Conservation (phyloP, 192 early-diverging fungal species). For the Coemansia sp. region DNA sequence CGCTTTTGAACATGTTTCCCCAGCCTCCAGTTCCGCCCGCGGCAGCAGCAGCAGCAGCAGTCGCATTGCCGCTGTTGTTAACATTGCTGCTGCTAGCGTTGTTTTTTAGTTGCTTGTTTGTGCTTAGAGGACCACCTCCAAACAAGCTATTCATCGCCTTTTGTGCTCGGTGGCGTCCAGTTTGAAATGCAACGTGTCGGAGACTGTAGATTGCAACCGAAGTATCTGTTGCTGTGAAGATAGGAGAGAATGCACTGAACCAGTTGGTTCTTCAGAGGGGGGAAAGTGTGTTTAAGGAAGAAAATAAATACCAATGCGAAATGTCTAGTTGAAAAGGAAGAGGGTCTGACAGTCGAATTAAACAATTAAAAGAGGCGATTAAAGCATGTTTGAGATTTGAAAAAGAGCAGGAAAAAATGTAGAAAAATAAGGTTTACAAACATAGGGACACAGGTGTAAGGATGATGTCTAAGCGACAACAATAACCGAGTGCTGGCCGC, state of each 20-base stretch:
- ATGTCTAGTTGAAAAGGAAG: not conserved
- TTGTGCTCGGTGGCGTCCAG: not conserved
- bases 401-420: no score
- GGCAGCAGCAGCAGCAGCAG: not conserved
- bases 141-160: conserved; percentile 36
- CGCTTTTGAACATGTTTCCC: conserved; percentile 72
- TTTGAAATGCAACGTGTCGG: not conserved
- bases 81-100: not conserved
- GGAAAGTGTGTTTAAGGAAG: no score
- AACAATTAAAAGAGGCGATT: no score
- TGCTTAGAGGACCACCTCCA: conserved; percentile 28
- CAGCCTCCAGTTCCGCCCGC: conserved; percentile 36
- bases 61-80: not conserved
- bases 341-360: no score
- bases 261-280: no score
- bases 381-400: no score
- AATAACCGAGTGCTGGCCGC: conserved; percentile 69
- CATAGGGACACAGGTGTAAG: not conserved
- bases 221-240: not conserved
- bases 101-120: conserved; percentile 5
- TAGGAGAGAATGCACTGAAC: not conserved
- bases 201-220: not conserved
- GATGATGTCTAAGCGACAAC: conserved; percentile 13
- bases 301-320: not conserved
- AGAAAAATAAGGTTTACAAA: no score